phyloP scores from a whole-genome alignment of 441 rosid genomes.

The Melastoma candidum region DNA sequence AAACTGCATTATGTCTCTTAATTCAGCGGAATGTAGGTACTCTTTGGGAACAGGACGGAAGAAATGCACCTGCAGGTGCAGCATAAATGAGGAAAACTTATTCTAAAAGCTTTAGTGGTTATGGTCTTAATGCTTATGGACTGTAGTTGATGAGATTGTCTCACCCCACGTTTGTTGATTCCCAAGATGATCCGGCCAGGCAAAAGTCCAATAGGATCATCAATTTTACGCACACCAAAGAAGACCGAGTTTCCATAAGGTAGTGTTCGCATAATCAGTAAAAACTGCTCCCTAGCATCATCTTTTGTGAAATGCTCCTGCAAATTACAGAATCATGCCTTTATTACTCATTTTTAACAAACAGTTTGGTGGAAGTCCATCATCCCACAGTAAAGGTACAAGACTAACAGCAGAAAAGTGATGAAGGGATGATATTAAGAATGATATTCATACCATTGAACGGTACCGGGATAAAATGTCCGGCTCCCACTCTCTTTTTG shows the following conservation, averaged over 20 bases:
- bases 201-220: conserved; percentile 97
- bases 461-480: conserved; percentile 89
- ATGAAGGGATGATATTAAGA: not conserved
- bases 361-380: too few species aligned
- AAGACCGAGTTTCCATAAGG: conserved; percentile 95
- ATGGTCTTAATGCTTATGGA: too few species aligned
- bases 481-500: conserved; percentile 91
- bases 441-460: conserved; percentile 52
- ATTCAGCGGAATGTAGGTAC: conserved; percentile 91
- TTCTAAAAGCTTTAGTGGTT: too few species aligned
- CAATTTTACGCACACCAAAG: conserved; percentile 91
- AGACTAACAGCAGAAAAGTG: not conserved
- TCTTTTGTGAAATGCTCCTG: conserved; percentile 86
- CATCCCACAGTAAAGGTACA: not conserved
- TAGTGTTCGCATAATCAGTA: conserved; percentile 67
- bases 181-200: conserved; percentile 93
- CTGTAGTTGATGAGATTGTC: conserved; percentile 12
- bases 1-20: conserved; percentile 98
- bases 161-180: conserved; percentile 96
- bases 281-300: conserved; percentile 96
- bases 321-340: conserved; percentile 1
- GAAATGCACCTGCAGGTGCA: conserved; percentile 61
- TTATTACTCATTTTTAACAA: not conserved
- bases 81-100: too few species aligned
- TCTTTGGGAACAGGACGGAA: conserved; percentile 98